A percentile compares a stretch with the other conserved stretches of the same genome.
Conservation (phyloP, 192 early-diverging fungal species). For the Lobosporangium transversale region DNA sequence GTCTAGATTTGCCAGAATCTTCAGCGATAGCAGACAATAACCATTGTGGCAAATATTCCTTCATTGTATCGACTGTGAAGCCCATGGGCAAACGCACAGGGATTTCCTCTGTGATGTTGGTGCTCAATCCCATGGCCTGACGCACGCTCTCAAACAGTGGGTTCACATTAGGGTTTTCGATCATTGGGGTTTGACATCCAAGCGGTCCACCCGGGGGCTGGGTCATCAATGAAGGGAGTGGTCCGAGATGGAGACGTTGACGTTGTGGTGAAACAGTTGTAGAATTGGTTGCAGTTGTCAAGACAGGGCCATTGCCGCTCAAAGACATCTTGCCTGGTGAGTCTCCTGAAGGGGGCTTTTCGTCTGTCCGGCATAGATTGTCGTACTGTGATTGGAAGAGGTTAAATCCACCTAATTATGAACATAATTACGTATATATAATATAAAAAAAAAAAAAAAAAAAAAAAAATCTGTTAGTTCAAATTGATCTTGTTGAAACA, state of each 20-base stretch:
- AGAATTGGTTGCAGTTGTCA: constrained; percentile 1
- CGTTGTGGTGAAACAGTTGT: constrained; percentile 25
- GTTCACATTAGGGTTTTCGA: constrained; percentile 67
- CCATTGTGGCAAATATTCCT: constrained; percentile 32
- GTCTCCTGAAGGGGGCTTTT: constrained; percentile 3
- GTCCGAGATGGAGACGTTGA: constrained; percentile 34
- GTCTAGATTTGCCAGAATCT: constrained; percentile 25
- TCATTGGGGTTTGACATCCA: constrained; percentile 64
- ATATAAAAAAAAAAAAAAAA: constrained; percentile 2
- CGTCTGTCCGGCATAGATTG: constrained; percentile 39
- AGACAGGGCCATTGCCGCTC: constrained; percentile 6
- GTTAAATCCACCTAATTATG: constrained; percentile 59
- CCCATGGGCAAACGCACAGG: constrained; percentile 61
- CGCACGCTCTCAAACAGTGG: constrained; percentile 71
- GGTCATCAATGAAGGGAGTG: constrained; percentile 41
- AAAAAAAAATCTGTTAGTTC: neutral
- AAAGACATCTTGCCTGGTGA: constrained; percentile 10
- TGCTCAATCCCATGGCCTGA: constrained; percentile 66
- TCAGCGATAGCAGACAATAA: constrained; percentile 17
- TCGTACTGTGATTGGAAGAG: constrained; percentile 38
- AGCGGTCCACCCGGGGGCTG: constrained; percentile 53
- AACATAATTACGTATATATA: too few species aligned
- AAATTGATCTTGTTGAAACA: neutral
- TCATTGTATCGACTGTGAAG: constrained; percentile 36
- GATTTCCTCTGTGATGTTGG: constrained; percentile 65